These are phyloP conservation scores for Starmera pachycereana DNA, from an alignment of 805 yeast species.

Conservation along the genomic window DNA sequence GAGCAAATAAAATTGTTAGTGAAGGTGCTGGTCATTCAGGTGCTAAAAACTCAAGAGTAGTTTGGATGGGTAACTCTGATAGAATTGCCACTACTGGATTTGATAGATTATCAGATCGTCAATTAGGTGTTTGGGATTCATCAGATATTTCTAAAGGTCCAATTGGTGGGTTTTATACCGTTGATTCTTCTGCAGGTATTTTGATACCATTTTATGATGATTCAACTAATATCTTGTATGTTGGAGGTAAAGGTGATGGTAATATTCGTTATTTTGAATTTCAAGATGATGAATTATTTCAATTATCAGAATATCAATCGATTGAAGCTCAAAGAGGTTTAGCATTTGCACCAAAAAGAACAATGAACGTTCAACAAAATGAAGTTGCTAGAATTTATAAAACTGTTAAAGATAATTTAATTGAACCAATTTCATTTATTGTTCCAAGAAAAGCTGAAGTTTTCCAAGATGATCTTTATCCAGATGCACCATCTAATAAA, in stretches of 20 bases:
- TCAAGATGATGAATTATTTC: constrained; percentile 72
- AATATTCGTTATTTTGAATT: constrained; percentile 91
- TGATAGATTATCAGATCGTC: constrained; percentile 87
- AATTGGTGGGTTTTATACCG: constrained; percentile 75
- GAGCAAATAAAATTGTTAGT: constrained; percentile 59
- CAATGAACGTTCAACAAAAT: constrained; percentile 69
- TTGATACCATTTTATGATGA: constrained; percentile 87
- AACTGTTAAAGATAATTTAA: constrained; percentile 71
- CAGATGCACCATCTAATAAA: constrained; percentile 74
- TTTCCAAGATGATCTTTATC: constrained; percentile 88
- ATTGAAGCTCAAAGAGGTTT: constrained; percentile 94
- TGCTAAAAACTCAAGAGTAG: constrained; percentile 80
- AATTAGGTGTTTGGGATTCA: constrained; percentile 89
- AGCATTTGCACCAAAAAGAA: constrained; percentile 78
- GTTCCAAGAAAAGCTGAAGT: constrained; percentile 93
- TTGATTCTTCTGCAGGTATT: constrained; percentile 90
- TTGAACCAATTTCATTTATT: constrained; percentile 87
- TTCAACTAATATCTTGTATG: constrained; percentile 64
- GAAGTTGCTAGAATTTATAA: constrained; percentile 79
- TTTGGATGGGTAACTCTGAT: constrained; percentile 83
- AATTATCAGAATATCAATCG: constrained; percentile 82
- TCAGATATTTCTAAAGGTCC: constrained; percentile 68
- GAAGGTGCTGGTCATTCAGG: constrained; percentile 91
- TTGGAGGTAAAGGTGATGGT: constrained; percentile 98
- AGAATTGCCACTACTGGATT: constrained; percentile 92